Conservation (phyloP, 495 filamentous ascomycete species). For the Jackrogersella multiformis region DNA sequence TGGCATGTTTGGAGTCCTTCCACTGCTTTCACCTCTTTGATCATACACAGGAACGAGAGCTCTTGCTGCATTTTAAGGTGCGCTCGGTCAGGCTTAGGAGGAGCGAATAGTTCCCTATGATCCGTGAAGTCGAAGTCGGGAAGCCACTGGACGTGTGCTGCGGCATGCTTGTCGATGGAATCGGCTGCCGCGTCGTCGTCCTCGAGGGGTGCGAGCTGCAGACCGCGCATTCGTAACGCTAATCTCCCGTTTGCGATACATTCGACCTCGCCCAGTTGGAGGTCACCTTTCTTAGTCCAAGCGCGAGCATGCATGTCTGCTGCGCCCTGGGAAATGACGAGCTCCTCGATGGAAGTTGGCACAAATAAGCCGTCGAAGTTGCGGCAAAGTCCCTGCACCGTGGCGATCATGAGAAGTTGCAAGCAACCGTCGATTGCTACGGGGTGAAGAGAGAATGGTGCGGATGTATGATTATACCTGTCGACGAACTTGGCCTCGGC, state of each 20-base stretch:
- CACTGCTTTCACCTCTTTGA: constrained; percentile 36
- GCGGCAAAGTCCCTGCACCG: constrained; percentile 41
- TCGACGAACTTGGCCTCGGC: constrained; percentile 39
- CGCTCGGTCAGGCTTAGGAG: constrained; percentile 15
- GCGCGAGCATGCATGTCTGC: constrained; percentile 35
- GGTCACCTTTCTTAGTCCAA: constrained; percentile 27
- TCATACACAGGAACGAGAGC: constrained; percentile 46
- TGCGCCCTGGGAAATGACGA: constrained; percentile 44
- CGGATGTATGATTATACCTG: constrained; percentile 20
- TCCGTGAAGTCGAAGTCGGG: constrained; percentile 50
- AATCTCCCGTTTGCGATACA: constrained; percentile 37
- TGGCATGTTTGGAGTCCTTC: constrained; percentile 27
- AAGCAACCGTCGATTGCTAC: constrained; percentile 55
- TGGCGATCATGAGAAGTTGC: constrained; percentile 51
- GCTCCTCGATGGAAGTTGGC: constrained; percentile 50
- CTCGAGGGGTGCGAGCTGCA: constrained; percentile 42
- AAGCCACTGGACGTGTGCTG: constrained; percentile 48
- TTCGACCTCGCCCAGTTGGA: constrained; percentile 29
- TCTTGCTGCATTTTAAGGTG: constrained; percentile 36
- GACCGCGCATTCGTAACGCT: constrained; percentile 30
- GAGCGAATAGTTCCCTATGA: constrained; percentile 29
- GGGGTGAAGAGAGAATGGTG: constrained; percentile 52
- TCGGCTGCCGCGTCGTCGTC: constrained; percentile 21
- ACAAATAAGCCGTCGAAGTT: constrained; percentile 45
- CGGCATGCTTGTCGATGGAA: constrained; percentile 41